These are phyloP conservation scores for Gryganskiella cystojenkinii DNA, from an alignment of 192 early-diverging fungal species.

Conservation along the genomic window DNA sequence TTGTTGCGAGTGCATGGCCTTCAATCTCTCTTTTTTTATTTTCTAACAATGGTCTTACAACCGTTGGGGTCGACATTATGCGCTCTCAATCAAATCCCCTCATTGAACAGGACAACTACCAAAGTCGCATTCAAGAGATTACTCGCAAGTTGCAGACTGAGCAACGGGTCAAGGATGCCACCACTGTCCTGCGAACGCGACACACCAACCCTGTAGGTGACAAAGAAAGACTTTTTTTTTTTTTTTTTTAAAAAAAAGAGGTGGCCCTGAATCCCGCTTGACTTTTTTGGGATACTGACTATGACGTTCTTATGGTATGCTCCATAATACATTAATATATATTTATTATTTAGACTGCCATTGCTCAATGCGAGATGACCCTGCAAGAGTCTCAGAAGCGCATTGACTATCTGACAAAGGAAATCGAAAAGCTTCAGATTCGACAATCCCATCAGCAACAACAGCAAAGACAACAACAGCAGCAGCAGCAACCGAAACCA, in stretches of 20 bases:
- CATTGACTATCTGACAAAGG: slow-evolving; percentile 75
- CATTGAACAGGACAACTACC: slow-evolving; percentile 37
- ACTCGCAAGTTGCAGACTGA: slow-evolving; percentile 78
- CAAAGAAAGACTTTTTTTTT: not conserved
- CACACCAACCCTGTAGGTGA: slow-evolving; percentile 69
- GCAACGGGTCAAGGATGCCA: slow-evolving; percentile 76
- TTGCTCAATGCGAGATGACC: slow-evolving; percentile 81
- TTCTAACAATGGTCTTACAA: too few species aligned
- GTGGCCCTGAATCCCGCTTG: not conserved
- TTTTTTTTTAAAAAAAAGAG: not conserved
- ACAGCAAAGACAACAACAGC: slow-evolving; percentile 43
- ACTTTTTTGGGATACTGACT: not conserved
- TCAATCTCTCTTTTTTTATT: not conserved
- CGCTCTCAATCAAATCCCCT: not conserved
- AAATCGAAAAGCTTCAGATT: slow-evolving; percentile 70
- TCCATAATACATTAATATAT: too few species aligned
- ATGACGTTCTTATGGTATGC: too few species aligned
- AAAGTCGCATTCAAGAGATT: slow-evolving; percentile 76
- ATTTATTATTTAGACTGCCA: slow-evolving; percentile 27
- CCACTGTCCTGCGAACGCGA: slow-evolving; percentile 74
- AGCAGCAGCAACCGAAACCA: slow-evolving; percentile 38
- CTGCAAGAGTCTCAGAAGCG: slow-evolving; percentile 72
- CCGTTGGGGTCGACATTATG: not conserved
- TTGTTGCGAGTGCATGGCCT: not conserved
- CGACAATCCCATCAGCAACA: slow-evolving; percentile 61